These are phyloP conservation scores for Rhododendron griersonianum DNA, from an alignment of 148 eudicot genomes.

Conservation along the genomic window DNA sequence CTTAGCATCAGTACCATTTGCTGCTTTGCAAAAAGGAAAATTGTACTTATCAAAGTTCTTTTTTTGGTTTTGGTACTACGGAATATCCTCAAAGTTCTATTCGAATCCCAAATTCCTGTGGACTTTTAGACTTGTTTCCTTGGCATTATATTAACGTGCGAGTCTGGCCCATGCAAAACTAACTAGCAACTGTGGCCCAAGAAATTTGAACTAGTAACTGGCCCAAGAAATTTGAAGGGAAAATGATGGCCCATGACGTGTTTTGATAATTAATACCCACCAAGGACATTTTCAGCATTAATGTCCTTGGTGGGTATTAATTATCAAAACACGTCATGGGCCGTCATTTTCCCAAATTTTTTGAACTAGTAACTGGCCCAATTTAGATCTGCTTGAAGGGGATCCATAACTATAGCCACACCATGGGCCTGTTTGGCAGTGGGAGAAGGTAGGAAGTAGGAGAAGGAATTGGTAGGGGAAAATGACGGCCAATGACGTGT, in stretches of 20 bases:
- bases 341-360: neutral
- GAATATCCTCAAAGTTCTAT: neutral
- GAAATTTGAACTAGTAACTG: neutral
- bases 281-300: too few relatives aligned
- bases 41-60: neutral
- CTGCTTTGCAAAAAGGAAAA: neutral
- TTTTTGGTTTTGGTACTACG: too few relatives aligned
- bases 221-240: too few relatives aligned
- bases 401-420: neutral
- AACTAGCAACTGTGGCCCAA: neutral
- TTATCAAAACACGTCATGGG: too few relatives aligned
- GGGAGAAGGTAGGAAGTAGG: neutral
- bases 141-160: neutral
- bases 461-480: too few relatives aligned
- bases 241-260: too few relatives aligned
- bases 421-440: neutral
- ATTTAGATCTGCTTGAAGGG: neutral
- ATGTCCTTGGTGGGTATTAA: too few relatives aligned
- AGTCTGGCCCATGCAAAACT: neutral
- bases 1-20: neutral
- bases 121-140: neutral
- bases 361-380: neutral
- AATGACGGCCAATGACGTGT: too few relatives aligned
- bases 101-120: neutral
- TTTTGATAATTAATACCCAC: too few relatives aligned